Conservation (phyloP, 2,329 filamentous ascomycete species). For the Stachybotrys chartarum region DNA sequence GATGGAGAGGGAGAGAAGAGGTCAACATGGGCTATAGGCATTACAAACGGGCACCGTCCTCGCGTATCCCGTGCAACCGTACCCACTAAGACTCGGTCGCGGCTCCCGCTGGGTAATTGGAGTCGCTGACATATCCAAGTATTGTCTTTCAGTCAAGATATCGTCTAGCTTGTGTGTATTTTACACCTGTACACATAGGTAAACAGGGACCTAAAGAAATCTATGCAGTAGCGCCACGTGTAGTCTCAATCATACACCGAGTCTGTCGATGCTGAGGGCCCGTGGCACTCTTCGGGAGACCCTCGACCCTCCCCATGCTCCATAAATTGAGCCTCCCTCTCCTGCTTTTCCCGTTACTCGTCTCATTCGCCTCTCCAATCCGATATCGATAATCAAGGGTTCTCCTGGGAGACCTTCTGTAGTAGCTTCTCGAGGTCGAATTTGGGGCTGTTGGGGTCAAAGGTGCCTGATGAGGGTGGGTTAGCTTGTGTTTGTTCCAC, state of each 20-base stretch:
- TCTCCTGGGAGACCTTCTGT: slow-evolving; percentile 51
- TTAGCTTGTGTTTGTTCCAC: no score
- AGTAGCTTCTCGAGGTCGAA: slow-evolving; percentile 90
- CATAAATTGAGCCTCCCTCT: background rate
- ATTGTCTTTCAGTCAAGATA: slow-evolving; percentile 4
- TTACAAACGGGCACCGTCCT: background rate
- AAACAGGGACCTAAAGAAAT: slow-evolving; percentile 39
- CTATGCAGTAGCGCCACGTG: slow-evolving; percentile 39
- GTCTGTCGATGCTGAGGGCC: slow-evolving; percentile 8
- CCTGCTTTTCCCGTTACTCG: background rate
- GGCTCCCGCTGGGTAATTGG: background rate
- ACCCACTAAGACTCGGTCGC: background rate
- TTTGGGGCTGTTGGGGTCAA: slow-evolving; percentile 73
- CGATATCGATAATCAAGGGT: slow-evolving; percentile 31
- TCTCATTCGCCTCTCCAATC: background rate
- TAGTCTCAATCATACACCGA: slow-evolving; percentile 32
- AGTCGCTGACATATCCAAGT: background rate
- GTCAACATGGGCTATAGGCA: background rate
- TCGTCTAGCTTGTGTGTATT: slow-evolving; percentile 44
- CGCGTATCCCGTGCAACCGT: background rate
- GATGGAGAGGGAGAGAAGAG: no score
- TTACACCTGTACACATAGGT: slow-evolving; percentile 45
- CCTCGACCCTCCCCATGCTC: slow-evolving; percentile 3
- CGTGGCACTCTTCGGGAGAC: background rate
- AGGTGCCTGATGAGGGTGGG: slow-evolving; percentile 17